Evolutionary conservation across 2,329 filamentous ascomycete species (phyloP).

Genomic region (Calonectria pseudoreteaudii): DNA sequence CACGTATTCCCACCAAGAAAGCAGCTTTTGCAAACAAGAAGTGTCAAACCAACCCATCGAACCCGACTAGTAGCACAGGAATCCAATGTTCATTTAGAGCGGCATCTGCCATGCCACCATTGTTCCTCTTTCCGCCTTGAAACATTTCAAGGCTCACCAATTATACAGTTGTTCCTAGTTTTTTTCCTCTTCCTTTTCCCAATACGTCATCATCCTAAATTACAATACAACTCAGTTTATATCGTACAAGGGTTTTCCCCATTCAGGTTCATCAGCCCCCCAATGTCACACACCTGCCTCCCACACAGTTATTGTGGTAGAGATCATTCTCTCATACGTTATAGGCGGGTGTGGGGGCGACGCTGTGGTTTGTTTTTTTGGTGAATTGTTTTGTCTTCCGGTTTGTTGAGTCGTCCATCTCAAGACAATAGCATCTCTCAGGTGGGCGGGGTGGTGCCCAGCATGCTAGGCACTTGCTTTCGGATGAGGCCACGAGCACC

Average conservation of each 20-base stretch:
- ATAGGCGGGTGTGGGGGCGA: not conserved
- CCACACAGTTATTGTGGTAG: not conserved
- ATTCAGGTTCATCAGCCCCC: not conserved
- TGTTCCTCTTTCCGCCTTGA: constrained; percentile 5
- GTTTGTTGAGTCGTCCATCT: not conserved
- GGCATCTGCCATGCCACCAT: constrained; percentile 19
- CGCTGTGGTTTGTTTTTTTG: not conserved
- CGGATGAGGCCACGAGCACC: constrained; percentile 62
- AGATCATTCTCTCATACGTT: not conserved
- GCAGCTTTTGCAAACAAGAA: constrained; percentile 29
- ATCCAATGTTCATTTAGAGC: constrained; percentile 39
- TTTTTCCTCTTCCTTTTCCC: constrained; percentile 12
- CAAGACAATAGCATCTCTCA: constrained; percentile 34
- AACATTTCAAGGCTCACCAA: constrained; percentile 23
- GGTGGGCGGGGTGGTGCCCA: constrained; percentile 56
- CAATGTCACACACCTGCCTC: not conserved
- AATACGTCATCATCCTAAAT: constrained; percentile 36
- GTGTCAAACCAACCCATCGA: constrained; percentile 30
- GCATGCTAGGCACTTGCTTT: constrained; percentile 67
- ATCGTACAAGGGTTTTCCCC: constrained; percentile 38
- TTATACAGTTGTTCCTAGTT: constrained; percentile 24
- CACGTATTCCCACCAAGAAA: constrained; percentile 25
- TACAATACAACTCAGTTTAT: constrained; percentile 40
- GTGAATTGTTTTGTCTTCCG: not conserved
- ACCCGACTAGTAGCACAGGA: constrained; percentile 30